A percentile compares a stretch with the other conserved stretches of the same genome.
Conservation (phyloP, 164 flowering plant species). For the Berberis vulgaris region DNA sequence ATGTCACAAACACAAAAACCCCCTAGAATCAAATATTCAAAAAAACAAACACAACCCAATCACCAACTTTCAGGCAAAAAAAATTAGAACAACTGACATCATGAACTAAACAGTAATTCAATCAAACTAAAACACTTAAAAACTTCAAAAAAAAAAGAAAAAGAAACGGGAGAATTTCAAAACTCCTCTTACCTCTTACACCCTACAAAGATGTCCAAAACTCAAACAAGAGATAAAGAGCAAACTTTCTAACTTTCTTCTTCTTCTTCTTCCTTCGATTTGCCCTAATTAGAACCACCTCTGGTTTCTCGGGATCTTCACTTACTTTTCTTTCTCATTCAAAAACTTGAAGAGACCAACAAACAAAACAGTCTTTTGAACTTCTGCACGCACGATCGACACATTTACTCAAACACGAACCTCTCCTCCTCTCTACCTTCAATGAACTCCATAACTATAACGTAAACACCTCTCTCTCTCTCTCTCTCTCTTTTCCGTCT, state of each 20-base stretch:
- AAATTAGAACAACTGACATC: background rate
- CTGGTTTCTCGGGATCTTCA: background rate
- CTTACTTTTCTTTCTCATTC: too few species aligned
- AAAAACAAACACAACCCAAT: background rate
- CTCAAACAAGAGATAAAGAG: background rate
- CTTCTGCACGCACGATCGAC: background rate
- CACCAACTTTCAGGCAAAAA: background rate
- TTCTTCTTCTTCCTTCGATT: background rate
- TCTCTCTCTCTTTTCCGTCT: background rate
- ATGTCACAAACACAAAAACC: constrained; percentile 9
- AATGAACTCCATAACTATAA: background rate
- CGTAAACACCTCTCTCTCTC: background rate
- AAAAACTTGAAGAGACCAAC: background rate
- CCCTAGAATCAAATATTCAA: background rate
- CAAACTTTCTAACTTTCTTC: background rate
- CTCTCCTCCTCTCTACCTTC: background rate
- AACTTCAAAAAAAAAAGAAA: background rate
- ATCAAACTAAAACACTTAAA: background rate
- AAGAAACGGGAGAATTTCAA: background rate
- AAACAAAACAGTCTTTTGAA: background rate
- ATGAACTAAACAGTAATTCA: background rate
- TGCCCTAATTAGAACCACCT: background rate
- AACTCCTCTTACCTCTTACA: background rate
- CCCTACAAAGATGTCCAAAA: too few species aligned
- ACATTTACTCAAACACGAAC: background rate